Percentiles rank a stretch among this genome's conserved stretches.
phyloP scores from a whole-genome alignment of 2,329 filamentous ascomycete species.

The Stagonosporopsis tanaceti region DNA sequence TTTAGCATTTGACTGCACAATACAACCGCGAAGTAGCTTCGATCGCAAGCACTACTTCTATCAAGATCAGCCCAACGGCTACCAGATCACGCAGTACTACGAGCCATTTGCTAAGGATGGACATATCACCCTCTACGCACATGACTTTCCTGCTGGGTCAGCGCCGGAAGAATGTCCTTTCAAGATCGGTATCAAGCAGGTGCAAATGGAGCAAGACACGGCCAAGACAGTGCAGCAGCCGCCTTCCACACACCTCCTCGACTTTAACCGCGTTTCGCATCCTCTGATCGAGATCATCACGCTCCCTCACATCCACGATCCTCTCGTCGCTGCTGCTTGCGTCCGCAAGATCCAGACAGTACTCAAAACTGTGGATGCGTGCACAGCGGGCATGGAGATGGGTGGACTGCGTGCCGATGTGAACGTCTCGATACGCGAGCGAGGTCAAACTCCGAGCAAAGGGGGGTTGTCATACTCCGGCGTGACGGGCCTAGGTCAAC shows the following conservation, averaged over 20 bases:
- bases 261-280: constrained; percentile 92
- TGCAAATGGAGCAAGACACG: constrained; percentile 98
- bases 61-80: constrained; percentile 95
- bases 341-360: constrained; percentile 88
- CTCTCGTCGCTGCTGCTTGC: constrained; percentile 84
- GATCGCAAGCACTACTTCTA: constrained; percentile 99
- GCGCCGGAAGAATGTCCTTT: constrained; percentile 76
- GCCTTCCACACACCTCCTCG: constrained; percentile 77
- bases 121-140: constrained; percentile 70
- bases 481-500: constrained; percentile 74
- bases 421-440: constrained; percentile 84
- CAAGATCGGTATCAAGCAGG: constrained; percentile 83
- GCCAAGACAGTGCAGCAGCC: constrained; percentile 88
- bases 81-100: constrained; percentile 98
- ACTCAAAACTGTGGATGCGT: constrained; percentile 81
- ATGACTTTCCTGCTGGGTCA: constrained; percentile 73
- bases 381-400: constrained; percentile 90
- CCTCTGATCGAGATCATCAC: constrained; percentile 97
- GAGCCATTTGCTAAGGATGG: constrained; percentile 75
- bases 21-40: constrained; percentile 81
- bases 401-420: constrained; percentile 92
- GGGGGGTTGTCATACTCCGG: constrained; percentile 62
- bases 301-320: constrained; percentile 84
- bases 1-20: constrained; percentile 79
- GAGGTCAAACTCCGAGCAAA: constrained; percentile 38